These are phyloP conservation scores for Pinus taeda DNA, from an alignment of 75 land plant genomes.

Conservation along the genomic window DNA sequence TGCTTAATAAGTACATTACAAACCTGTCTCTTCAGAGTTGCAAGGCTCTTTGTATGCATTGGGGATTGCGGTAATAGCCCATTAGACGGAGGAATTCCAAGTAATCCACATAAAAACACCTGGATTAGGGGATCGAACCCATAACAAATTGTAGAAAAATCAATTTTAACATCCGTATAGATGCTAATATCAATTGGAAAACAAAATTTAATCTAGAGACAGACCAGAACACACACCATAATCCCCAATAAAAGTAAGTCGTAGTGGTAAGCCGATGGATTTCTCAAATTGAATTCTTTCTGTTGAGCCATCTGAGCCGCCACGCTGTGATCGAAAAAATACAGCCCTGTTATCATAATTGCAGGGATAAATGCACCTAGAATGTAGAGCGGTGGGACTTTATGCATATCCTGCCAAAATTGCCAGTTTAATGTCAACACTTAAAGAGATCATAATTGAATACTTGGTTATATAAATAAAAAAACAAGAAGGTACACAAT, in stretches of 20 bases:
- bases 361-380: slow-evolving; percentile 26
- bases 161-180: background rate
- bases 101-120: slow-evolving; percentile 77
- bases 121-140: slow-evolving; percentile 9
- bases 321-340: slow-evolving; percentile 30
- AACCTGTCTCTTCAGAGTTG: slow-evolving; percentile 78
- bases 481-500: too few relatives aligned
- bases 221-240: slow-evolving; percentile 11
- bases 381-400: slow-evolving; percentile 20
- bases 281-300: slow-evolving; percentile 26
- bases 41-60: slow-evolving; percentile 89
- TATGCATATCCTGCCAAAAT: slow-evolving; percentile 16
- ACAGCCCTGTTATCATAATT: slow-evolving; percentile 25
- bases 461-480: too few relatives aligned
- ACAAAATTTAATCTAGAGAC: background rate
- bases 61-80: slow-evolving; percentile 94
- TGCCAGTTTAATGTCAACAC: too few relatives aligned
- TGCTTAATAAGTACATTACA: slow-evolving; percentile 2
- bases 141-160: background rate
- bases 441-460: too few relatives aligned
- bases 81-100: slow-evolving; percentile 90
- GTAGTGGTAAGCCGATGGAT: slow-evolving; percentile 27
- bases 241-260: slow-evolving; percentile 20
- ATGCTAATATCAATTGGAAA: background rate
- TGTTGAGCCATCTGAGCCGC: slow-evolving; percentile 35